Base-by-base conservation (phyloP, 306 rosid genomes). In the Heteromeles arbutifolia region DNA sequence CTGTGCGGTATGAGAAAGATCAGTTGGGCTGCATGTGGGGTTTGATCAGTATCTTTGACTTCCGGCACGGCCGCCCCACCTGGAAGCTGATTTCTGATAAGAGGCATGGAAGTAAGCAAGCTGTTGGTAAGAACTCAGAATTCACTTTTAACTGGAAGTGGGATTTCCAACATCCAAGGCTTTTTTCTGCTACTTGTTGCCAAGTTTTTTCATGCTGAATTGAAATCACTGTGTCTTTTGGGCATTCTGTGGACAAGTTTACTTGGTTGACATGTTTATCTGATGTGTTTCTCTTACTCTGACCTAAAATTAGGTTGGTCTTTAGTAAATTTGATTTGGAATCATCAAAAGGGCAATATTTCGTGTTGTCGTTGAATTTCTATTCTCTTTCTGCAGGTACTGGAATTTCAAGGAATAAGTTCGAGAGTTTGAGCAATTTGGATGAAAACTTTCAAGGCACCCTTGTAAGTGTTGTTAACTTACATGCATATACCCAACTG, bases 11-110 rank as follows among this genome's bases (percentile, higher is more conserved):
- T 81, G 97, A 89, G 86, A 92, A 85, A 86, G 96, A 92, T 87
- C 96, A 92, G 69, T 87, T 90, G 3, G 98, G 99, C 57, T 96
- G 99, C 73, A 96, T 96, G 93, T 92, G 96, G 98, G 96, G 99
- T n/a, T 89, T 96, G 78, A 96, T 96, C 45, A 90, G 92, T 72
- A 89, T 96, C 74, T 85, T 96, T 73, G 98, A 96, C 86, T 92
- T 96, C 78, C 97, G 99, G 83, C 93, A 87, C 25, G 96, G 97
- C 57, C 96, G 91, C 54, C 34, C 86, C 69, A 74, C 86, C 74
- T 82, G 86, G 80, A 96, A 93, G 88, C 56, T 90, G 87, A 84
- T 96, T 75, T 82, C 94, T 2, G 97, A 92, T 78, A 92, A 65
- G 85, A 96, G 88, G 73, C 89, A 81, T 73, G 85, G 87, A 76